These are phyloP conservation scores for Tulasnella sp. DNA, from an alignment of 768 basidiomycete genomes.

Conservation along the genomic window DNA sequence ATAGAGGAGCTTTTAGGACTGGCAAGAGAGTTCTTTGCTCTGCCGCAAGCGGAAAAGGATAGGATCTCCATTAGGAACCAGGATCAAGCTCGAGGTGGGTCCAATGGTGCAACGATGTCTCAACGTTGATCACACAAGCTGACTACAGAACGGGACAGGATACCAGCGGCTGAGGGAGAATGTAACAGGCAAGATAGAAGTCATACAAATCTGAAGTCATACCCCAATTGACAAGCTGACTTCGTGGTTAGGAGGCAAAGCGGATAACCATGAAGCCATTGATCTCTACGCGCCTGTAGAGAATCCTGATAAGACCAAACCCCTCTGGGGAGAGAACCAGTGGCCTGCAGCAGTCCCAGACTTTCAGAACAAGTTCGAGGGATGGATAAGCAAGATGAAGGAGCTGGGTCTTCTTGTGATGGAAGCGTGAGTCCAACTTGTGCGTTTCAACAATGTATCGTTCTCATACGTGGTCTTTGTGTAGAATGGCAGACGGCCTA, in stretches of 20 bases:
- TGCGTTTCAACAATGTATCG: neutral
- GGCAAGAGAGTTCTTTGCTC: slow-evolving; percentile 60
- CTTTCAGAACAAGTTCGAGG: slow-evolving; percentile 56
- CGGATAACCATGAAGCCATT: slow-evolving; percentile 61
- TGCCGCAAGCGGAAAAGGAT: slow-evolving; percentile 72
- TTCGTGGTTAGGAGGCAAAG: neutral
- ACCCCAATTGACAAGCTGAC: neutral
- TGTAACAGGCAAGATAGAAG: slow-evolving; percentile 75
- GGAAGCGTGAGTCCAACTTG: slow-evolving; percentile 55
- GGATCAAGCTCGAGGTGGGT: slow-evolving; percentile 65
- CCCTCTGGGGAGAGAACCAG: slow-evolving; percentile 78
- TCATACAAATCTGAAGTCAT: neutral
- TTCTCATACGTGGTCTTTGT: neutral
- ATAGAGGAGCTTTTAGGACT: slow-evolving; percentile 54
- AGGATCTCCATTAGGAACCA: slow-evolving; percentile 52
- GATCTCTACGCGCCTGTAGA: slow-evolving; percentile 72
- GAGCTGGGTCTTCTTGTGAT: slow-evolving; percentile 67
- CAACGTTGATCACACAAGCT: neutral
- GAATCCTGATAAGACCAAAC: slow-evolving; percentile 55
- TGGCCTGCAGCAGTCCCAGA: slow-evolving; percentile 50
- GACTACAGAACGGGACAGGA: slow-evolving; percentile 37
- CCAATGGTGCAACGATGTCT: neutral
- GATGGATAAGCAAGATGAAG: slow-evolving; percentile 83
- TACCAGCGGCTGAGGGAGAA: slow-evolving; percentile 76
- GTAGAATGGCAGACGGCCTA: slow-evolving; percentile 72